Evolutionary conservation across 2,329 filamentous ascomycete species (phyloP), one percentile per base, ranked within the genome.

Genomic region (Aschersonia sp.): DNA sequence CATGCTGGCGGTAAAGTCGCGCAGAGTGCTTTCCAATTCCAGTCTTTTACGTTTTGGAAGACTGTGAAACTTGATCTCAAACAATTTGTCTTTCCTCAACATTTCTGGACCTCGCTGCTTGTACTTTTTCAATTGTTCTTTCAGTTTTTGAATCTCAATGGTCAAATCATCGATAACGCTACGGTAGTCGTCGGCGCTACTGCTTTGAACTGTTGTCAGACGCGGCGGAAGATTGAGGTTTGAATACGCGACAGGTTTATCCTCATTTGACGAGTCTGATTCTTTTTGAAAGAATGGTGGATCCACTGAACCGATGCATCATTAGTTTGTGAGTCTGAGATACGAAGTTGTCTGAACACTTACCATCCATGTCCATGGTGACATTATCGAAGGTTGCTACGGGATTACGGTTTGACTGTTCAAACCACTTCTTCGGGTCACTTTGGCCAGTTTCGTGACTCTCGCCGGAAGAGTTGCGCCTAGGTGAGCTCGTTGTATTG

Each of bases 111-210:
- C 78, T 30, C 76, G 66, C 52, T 78, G 79, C 60, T 85, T 83
- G 52, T 85, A 85, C 47, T 77, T 81, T 56, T 77, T 83, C 47
- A 94, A 57, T 56, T 81, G 79, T 54, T 83, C 79, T 64, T 82
- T 88, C 51, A 94, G 62, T 46, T 79, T 81, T 60, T 87, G 85
- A 59, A 92, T 94, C 58, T 88, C 83, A 30, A 94, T 70, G 0
- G 87, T 94, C 50, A 94, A 64, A 59, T 94, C 87, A 56, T 94
- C 87, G 44, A 94, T 94, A 12, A 94, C 85, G 54, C 83, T 83
- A 44, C 87, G 74, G 51, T 80, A 89, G 48, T 89, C 86, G 49
- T 85, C 85, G 31, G 76, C 79, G 46, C 80, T 82, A 58, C 78
- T 85, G 57, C 65, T 76, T 22, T 63, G 75, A 3, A 66, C 65